Evolutionary conservation across 306 rosid species (phyloP).

Genomic region (Neltuma alba): DNA sequence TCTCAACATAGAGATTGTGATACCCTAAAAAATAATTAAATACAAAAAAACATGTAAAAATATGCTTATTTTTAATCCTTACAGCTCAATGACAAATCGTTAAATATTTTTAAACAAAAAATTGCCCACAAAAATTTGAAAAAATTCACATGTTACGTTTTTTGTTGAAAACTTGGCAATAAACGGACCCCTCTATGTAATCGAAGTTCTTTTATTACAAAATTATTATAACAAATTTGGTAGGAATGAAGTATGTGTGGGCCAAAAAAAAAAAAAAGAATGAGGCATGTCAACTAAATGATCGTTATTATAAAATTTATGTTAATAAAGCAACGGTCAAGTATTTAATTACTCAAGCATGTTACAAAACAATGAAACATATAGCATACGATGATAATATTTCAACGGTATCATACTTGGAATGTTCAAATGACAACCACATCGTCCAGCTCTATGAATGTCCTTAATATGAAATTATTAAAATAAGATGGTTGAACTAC

Average conservation of each 20-base stretch:
- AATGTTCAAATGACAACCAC: not conserved
- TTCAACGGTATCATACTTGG: not conserved
- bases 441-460: not conserved
- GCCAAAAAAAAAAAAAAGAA: no score
- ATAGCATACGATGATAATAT: not conserved
- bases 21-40: no score
- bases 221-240: not conserved
- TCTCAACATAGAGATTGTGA: no score
- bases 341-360: not conserved
- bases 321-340: not conserved
- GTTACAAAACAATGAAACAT: not conserved
- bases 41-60: no score
- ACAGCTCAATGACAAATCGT: no score
- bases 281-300: no score
- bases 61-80: no score
- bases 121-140: no score
- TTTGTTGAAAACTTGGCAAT: not conserved
- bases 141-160: not conserved
- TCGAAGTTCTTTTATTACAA: not conserved
- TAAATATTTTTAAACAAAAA: no score
- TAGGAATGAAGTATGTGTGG: not conserved
- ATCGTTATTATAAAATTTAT: no score
- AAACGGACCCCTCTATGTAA: not conserved
- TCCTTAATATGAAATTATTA: not conserved
- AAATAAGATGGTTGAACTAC: not conserved